phyloP scores from a whole-genome alignment of 2,329 filamentous ascomycete species.

The Penicillium sp. region DNA sequence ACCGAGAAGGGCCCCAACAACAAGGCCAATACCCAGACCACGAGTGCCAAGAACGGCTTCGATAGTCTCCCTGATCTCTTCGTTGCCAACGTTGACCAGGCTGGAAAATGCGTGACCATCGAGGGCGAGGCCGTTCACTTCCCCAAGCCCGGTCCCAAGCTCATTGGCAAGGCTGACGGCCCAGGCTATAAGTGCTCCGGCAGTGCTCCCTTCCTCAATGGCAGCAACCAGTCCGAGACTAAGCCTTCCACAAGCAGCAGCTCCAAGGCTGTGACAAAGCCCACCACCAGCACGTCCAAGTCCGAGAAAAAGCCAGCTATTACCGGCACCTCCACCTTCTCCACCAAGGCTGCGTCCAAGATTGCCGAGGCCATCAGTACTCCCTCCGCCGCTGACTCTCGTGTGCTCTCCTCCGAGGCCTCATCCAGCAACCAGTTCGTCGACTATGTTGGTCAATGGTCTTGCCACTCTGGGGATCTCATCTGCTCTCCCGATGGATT shows the following conservation, averaged over 20 bases:
- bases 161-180: slow-evolving; percentile 39
- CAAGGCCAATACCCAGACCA: slow-evolving; percentile 15
- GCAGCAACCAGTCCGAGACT: slow-evolving; percentile 2
- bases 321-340: background rate
- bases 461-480: slow-evolving; percentile 33
- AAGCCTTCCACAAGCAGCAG: background rate
- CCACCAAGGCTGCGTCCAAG: slow-evolving; percentile 14
- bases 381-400: slow-evolving; percentile 13
- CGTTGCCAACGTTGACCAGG: slow-evolving; percentile 64
- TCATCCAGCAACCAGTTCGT: slow-evolving; percentile 21
- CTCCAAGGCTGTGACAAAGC: background rate
- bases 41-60: slow-evolving; percentile 41
- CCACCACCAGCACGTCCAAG: background rate
- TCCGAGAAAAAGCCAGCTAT: background rate
- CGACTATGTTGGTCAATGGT: slow-evolving; percentile 13
- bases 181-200: slow-evolving; percentile 38
- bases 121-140: slow-evolving; percentile 62
- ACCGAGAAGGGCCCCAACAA: slow-evolving; percentile 5
- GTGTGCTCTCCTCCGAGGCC: slow-evolving; percentile 11
- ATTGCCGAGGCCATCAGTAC: slow-evolving; percentile 14
- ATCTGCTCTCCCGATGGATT: slow-evolving; percentile 35
- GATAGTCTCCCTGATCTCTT: slow-evolving; percentile 65
- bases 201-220: slow-evolving; percentile 33
- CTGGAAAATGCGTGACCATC: slow-evolving; percentile 55
- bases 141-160: slow-evolving; percentile 63